Conservation (phyloP, 1,284 basidiomycete genomes). For the Inonotus hispidus region DNA sequence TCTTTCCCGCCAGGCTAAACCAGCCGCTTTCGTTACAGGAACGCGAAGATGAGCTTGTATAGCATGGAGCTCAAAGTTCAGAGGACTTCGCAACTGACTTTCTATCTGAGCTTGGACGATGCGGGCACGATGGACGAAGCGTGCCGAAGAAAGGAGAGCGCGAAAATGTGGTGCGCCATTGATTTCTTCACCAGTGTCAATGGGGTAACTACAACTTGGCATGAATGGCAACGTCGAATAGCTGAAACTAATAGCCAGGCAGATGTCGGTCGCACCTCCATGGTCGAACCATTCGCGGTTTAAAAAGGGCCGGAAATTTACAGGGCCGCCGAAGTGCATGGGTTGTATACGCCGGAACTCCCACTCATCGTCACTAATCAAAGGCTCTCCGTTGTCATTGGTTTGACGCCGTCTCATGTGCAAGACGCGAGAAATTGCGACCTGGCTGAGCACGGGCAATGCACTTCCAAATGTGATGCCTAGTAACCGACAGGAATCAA, state of each 20-base stretch:
- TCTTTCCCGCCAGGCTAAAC: constrained; percentile 24
- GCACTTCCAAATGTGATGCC: constrained; percentile 47
- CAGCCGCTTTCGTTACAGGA: constrained; percentile 24
- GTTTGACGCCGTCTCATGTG: constrained; percentile 42
- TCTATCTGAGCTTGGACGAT: constrained; percentile 35
- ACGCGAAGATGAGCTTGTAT: constrained; percentile 27
- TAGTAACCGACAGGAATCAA: constrained; percentile 36
- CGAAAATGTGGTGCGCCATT: constrained; percentile 31
- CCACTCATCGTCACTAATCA: constrained; percentile 49
- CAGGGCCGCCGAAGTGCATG: constrained; percentile 43
- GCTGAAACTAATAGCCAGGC: constrained; percentile 41
- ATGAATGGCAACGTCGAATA: constrained; percentile 44
- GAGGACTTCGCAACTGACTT: constrained; percentile 36
- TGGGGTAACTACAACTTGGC: constrained; percentile 27
- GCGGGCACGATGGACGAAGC: constrained; percentile 42
- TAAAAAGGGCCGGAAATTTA: constrained; percentile 49
- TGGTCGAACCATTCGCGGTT: constrained; percentile 41
- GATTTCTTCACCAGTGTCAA: not conserved
- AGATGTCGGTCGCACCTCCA: constrained; percentile 42
- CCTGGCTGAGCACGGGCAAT: constrained; percentile 44
- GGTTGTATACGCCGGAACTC: constrained; percentile 44
- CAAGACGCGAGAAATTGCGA: constrained; percentile 49
- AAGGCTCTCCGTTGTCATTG: not conserved
- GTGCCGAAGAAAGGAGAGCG: constrained; percentile 37
- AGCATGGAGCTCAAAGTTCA: constrained; percentile 40